Percentiles rank a stretch among this genome's conserved stretches.
These are phyloP conservation scores for Raffaelea deltoideospora DNA, from an alignment of 2,329 filamentous ascomycete species.

Conservation along the genomic window DNA sequence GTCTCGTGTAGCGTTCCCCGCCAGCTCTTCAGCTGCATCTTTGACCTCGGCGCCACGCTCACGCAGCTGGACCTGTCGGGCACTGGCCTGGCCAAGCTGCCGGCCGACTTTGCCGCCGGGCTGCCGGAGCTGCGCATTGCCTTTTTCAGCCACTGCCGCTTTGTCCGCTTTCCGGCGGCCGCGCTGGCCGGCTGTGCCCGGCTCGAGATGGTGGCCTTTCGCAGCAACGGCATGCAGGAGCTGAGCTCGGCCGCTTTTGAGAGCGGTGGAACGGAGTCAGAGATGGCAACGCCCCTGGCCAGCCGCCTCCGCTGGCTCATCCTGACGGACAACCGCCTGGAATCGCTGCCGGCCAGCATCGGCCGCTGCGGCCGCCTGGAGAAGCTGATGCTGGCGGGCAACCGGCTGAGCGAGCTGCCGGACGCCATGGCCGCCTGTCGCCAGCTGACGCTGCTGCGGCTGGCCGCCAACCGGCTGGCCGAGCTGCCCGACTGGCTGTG, in stretches of 20 bases:
- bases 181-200: constrained; percentile 24
- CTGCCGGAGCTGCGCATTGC: constrained; percentile 28
- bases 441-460: constrained; percentile 26
- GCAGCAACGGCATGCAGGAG: constrained; percentile 26
- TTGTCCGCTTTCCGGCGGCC: constrained; percentile 22
- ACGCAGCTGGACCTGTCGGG: constrained; percentile 32
- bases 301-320: constrained; percentile 30
- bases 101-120: constrained; percentile 19
- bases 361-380: constrained; percentile 26
- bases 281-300: constrained; percentile 18
- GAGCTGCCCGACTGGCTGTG: constrained; percentile 27
- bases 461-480: constrained; percentile 25
- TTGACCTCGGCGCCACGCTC: constrained; percentile 22
- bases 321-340: constrained; percentile 28
- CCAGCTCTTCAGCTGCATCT: constrained; percentile 26
- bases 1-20: constrained; percentile 21
- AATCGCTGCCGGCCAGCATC: constrained; percentile 23
- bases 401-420: constrained; percentile 23
- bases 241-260: constrained; percentile 20
- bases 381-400: constrained; percentile 34
- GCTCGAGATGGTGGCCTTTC: constrained; percentile 35
- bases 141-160: constrained; percentile 31
- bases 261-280: too few relatives aligned
- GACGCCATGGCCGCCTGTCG: constrained; percentile 25
- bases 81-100: constrained; percentile 25